Evolutionary conservation across 805 yeast genomes (phyloP).

Genomic region (Barnettozyma californica): DNA sequence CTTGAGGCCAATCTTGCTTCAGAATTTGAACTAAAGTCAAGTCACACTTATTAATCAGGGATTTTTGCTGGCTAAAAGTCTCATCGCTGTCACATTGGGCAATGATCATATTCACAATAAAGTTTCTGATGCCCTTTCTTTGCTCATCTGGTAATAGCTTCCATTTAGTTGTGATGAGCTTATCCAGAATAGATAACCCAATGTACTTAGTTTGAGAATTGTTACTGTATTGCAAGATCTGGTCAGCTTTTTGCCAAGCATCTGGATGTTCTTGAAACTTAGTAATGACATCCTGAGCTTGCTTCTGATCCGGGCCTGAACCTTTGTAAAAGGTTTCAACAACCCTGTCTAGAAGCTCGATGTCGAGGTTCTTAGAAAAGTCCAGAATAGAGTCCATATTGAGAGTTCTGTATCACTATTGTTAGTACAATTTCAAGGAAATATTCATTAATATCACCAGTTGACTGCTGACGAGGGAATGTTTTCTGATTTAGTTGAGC

Average conservation of each 20-base stretch:
- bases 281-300: constrained; percentile 67
- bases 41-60: constrained; percentile 89
- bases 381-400: constrained; percentile 87
- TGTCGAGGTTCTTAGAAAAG: constrained; percentile 79
- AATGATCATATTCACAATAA: constrained; percentile 89
- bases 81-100: constrained; percentile 81
- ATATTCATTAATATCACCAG: background rate
- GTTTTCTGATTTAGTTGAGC: background rate
- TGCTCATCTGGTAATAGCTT: constrained; percentile 85
- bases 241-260: constrained; percentile 92
- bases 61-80: constrained; percentile 63
- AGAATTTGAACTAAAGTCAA: constrained; percentile 88
- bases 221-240: constrained; percentile 69
- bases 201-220: constrained; percentile 89
- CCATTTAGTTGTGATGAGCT: constrained; percentile 89
- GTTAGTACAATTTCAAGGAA: constrained; percentile 5
- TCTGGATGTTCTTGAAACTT: constrained; percentile 91
- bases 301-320: constrained; percentile 57
- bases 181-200: constrained; percentile 86
- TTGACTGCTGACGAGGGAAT: background rate
- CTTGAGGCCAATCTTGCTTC: constrained; percentile 98
- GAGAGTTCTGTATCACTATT: background rate
- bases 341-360: constrained; percentile 71
- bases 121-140: constrained; percentile 88
- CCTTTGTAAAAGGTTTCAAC: constrained; percentile 84